Conservation (phyloP, 2,329 filamentous ascomycete species). For the Pseudocercospora fijiensis region DNA sequence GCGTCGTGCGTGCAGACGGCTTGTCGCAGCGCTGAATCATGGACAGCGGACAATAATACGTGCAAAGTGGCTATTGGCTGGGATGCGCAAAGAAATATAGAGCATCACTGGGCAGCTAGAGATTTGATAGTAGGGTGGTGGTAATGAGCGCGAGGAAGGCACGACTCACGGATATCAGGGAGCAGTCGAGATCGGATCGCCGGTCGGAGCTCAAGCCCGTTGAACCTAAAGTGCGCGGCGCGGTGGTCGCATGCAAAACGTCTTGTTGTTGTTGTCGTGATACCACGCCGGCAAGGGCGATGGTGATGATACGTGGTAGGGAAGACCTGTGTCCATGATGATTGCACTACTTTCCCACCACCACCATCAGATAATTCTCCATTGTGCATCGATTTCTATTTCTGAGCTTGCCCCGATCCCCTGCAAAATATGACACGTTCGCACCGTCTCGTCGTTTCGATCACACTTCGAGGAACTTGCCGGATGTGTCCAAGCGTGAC, state of each 20-base stretch:
- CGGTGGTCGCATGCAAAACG: background rate
- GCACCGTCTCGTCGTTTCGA: background rate
- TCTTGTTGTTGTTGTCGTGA: background rate
- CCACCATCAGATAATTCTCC: background rate
- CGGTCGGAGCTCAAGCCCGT: background rate
- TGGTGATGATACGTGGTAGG: background rate
- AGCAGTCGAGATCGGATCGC: constrained; percentile 4
- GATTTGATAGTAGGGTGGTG: background rate
- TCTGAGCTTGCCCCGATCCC: background rate
- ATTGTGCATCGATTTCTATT: background rate
- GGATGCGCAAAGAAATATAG: background rate
- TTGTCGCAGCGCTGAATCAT: background rate
- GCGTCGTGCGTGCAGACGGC: background rate
- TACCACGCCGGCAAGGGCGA: background rate
- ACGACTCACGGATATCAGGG: background rate
- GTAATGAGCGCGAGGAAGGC: background rate
- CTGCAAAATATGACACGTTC: background rate
- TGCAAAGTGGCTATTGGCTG: background rate
- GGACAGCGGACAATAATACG: background rate
- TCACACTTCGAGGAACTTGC: background rate
- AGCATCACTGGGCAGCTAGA: background rate
- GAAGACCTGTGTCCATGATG: background rate
- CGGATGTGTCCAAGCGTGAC: constrained; percentile 5
- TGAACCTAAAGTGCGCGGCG: background rate
- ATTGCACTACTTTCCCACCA: background rate